Conservation (phyloP, 2,329 filamentous ascomycete species). For the Cordyceps pruinosa region DNA sequence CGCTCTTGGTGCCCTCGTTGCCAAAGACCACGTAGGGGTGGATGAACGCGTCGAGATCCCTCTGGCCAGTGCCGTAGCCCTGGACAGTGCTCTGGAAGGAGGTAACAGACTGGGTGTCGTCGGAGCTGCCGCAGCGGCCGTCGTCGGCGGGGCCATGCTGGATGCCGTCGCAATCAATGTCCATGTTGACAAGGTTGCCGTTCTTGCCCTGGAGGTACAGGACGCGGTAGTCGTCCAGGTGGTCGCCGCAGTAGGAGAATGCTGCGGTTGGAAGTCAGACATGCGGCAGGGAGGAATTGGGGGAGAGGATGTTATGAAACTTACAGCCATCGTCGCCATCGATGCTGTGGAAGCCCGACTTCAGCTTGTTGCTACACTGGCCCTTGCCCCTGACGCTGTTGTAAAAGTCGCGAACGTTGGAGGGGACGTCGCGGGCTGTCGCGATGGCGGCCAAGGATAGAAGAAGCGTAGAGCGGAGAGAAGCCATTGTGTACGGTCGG, state of each 20-base stretch:
- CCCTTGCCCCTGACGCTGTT: constrained; percentile 31
- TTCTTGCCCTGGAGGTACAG: constrained; percentile 42
- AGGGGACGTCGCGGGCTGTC: constrained; percentile 30
- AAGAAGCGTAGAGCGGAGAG: constrained; percentile 18
- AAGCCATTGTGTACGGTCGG: constrained; percentile 2
- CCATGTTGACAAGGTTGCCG: constrained; percentile 45
- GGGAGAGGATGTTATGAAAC: background rate
- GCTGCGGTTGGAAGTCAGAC: background rate
- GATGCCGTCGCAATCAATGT: constrained; percentile 51
- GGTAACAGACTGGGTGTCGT: constrained; percentile 39
- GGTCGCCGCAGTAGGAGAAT: constrained; percentile 40
- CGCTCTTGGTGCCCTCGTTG: constrained; percentile 27
- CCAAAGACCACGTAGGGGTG: constrained; percentile 45
- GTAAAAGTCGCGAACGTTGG: constrained; percentile 35
- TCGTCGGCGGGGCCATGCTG: constrained; percentile 34
- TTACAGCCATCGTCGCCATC: constrained; percentile 31
- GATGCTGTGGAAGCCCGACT: constrained; percentile 34
- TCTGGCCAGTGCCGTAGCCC: constrained; percentile 26
- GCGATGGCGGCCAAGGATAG: constrained; percentile 18
- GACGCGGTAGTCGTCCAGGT: constrained; percentile 31
- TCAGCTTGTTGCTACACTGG: constrained; percentile 31
- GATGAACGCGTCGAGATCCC: constrained; percentile 37
- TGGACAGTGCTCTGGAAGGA: constrained; percentile 36
- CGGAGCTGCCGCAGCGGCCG: constrained; percentile 38
- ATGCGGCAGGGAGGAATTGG: background rate